These are phyloP conservation scores for Tylopilus sp. DNA, from an alignment of 768 basidiomycete genomes.

Conservation along the genomic window DNA sequence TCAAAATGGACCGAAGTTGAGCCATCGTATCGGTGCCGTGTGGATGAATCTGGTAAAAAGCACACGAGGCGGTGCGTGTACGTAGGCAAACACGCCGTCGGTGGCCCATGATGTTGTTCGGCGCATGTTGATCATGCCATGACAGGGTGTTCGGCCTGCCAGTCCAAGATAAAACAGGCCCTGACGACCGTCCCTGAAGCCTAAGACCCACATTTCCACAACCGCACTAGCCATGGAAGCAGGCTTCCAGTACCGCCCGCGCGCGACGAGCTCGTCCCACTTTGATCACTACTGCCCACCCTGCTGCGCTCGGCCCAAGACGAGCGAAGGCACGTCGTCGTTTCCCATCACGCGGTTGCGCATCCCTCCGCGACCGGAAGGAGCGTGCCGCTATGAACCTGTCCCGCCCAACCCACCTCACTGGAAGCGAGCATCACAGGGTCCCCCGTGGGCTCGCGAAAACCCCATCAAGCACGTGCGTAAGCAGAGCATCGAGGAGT, in stretches of 20 bases:
- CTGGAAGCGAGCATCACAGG: constrained; percentile 31
- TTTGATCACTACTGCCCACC: constrained; percentile 16
- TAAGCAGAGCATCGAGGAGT: constrained; percentile 54
- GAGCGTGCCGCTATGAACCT: constrained; percentile 16
- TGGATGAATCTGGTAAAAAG: constrained; percentile 4
- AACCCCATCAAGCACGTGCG: constrained; percentile 42
- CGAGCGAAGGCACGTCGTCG: constrained; percentile 13
- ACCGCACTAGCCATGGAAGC: constrained; percentile 25
- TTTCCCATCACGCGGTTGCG: constrained; percentile 17
- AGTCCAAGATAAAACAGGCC: constrained; percentile 31
- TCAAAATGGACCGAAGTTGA: constrained; percentile 10
- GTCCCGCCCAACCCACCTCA: constrained; percentile 11
- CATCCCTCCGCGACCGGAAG: constrained; percentile 20
- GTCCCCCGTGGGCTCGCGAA: constrained; percentile 44
- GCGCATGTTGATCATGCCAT: constrained; percentile 32
- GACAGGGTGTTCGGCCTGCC: constrained; percentile 24
- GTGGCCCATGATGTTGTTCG: constrained; percentile 18
- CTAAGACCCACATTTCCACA: constrained; percentile 11
- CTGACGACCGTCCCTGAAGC: constrained; percentile 14
- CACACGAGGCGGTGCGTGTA: constrained; percentile 33
- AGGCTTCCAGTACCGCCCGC: constrained; percentile 28
- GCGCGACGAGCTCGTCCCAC: constrained; percentile 18
- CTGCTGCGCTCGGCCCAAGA: constrained; percentile 21
- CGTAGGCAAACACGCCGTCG: constrained; percentile 22
- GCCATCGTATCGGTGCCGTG: constrained; percentile 30